Percentiles rank a stretch among this genome's conserved stretches.
Conservation (phyloP, 106 monocot genomes). For the Phalaenopsis equestris region DNA sequence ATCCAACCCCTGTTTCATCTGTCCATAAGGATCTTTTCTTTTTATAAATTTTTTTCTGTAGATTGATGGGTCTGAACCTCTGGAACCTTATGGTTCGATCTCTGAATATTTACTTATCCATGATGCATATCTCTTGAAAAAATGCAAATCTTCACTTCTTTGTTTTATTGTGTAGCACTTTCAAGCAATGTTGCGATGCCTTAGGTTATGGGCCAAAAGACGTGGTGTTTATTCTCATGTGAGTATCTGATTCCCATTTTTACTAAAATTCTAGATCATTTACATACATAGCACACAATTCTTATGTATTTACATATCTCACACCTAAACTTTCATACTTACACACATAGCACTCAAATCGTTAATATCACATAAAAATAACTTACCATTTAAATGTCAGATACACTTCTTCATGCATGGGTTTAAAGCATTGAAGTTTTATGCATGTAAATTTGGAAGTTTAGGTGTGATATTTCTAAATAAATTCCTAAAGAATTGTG, state of each 20-base stretch:
- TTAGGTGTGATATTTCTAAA: too few species aligned
- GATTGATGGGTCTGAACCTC: neutral
- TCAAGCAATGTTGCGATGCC: slow-evolving; percentile 36
- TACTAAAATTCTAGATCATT: neutral
- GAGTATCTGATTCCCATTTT: slow-evolving; percentile 7
- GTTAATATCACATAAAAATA: too few species aligned
- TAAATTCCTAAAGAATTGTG: too few species aligned
- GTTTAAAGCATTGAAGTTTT: too few species aligned
- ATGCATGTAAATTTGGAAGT: too few species aligned
- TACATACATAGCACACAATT: too few species aligned
- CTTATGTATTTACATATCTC: too few species aligned
- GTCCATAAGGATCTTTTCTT: neutral
- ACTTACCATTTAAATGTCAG: too few species aligned
- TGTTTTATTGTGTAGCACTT: slow-evolving; percentile 26
- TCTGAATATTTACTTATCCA: neutral
- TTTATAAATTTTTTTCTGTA: neutral
- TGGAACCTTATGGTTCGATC: neutral
- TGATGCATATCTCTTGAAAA: neutral
- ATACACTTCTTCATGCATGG: too few species aligned
- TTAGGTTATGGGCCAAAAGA: slow-evolving; percentile 52
- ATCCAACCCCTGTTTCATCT: neutral
- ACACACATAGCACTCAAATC: too few species aligned
- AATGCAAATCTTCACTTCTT: neutral
- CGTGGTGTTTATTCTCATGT: slow-evolving; percentile 58
- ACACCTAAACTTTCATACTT: too few species aligned